A percentile compares a stretch with the other conserved stretches of the same genome.
These are phyloP conservation scores for Alternaria viburni DNA, from an alignment of 2,329 filamentous ascomycete species.

Conservation along the genomic window DNA sequence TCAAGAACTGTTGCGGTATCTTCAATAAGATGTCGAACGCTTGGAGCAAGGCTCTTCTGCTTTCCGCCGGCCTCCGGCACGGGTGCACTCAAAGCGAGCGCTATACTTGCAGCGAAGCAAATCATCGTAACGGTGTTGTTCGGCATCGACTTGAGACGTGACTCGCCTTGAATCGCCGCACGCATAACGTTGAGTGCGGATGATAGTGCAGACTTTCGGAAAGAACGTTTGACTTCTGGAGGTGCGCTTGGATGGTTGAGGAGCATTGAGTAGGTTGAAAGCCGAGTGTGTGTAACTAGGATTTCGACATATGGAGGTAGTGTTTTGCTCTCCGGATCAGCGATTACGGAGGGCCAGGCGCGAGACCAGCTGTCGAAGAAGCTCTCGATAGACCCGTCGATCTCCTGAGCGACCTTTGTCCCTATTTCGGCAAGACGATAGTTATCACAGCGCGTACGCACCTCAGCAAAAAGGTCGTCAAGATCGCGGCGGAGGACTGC, in stretches of 20 bases:
- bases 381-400: conserved; percentile 61
- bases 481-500: conserved; percentile 72
- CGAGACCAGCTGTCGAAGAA: conserved; percentile 72
- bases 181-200: conserved; percentile 77
- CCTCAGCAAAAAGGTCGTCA: conserved; percentile 63
- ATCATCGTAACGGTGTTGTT: conserved; percentile 84
- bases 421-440: conserved; percentile 61
- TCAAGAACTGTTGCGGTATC: conserved; percentile 73
- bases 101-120: conserved; percentile 65
- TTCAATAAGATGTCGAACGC: conserved; percentile 56
- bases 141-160: conserved; percentile 74
- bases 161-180: conserved; percentile 74
- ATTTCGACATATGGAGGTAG: conserved; percentile 79
- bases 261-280: conserved; percentile 77
- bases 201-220: conserved; percentile 73
- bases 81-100: conserved; percentile 55
- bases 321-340: conserved; percentile 50
- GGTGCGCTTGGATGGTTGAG: conserved; percentile 77
- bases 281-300: conserved; percentile 71
- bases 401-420: conserved; percentile 55
- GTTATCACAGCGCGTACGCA: conserved; percentile 66
- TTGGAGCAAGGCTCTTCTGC: conserved; percentile 40
- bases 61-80: conserved; percentile 26
- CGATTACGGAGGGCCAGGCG: conserved; percentile 57
- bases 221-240: conserved; percentile 73